These are phyloP conservation scores for Sparassis latifolia DNA, from an alignment of 1,284 basidiomycete species.

Conservation along the genomic window DNA sequence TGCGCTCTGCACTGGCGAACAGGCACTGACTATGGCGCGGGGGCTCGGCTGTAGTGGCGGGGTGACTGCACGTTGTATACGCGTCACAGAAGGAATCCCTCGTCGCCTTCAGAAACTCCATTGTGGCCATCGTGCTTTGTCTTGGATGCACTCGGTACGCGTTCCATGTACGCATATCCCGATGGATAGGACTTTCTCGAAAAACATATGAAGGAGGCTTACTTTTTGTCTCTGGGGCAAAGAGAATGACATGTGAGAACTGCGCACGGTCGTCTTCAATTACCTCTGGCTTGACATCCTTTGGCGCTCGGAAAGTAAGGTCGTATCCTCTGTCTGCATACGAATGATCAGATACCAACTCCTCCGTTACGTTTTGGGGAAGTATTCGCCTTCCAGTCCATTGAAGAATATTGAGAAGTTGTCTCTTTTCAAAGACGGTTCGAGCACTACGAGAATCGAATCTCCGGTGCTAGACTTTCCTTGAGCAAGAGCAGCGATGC, in stretches of 20 bases:
- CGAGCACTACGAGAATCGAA: constrained; percentile 79
- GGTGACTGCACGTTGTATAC: too few species aligned
- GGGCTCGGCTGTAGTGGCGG: too few species aligned
- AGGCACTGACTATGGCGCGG: too few species aligned
- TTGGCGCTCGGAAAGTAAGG: constrained; percentile 78
- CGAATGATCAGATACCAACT: neutral
- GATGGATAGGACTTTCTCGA: neutral
- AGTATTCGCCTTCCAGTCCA: constrained; percentile 60
- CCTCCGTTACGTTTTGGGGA: neutral
- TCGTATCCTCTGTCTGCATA: constrained; percentile 67
- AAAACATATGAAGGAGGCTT: constrained; percentile 15
- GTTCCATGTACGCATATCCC: neutral
- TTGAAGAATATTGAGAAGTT: constrained; percentile 81
- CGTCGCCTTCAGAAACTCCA: too few species aligned
- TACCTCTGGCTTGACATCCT: constrained; percentile 59
- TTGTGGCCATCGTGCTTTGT: too few species aligned
- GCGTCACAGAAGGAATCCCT: too few species aligned
- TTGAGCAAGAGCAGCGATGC: constrained; percentile 28
- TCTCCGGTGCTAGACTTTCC: constrained; percentile 81
- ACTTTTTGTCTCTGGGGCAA: constrained; percentile 83
- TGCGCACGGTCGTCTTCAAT: constrained; percentile 66
- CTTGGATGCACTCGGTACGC: too few species aligned
- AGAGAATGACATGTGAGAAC: constrained; percentile 81
- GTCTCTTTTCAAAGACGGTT: constrained; percentile 55
- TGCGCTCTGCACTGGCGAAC: too few species aligned